Evolutionary conservation across 2,329 filamentous ascomycete species (phyloP), one percentile per base, ranked within the genome.

Genomic region (Neonectria neomacrospora): DNA sequence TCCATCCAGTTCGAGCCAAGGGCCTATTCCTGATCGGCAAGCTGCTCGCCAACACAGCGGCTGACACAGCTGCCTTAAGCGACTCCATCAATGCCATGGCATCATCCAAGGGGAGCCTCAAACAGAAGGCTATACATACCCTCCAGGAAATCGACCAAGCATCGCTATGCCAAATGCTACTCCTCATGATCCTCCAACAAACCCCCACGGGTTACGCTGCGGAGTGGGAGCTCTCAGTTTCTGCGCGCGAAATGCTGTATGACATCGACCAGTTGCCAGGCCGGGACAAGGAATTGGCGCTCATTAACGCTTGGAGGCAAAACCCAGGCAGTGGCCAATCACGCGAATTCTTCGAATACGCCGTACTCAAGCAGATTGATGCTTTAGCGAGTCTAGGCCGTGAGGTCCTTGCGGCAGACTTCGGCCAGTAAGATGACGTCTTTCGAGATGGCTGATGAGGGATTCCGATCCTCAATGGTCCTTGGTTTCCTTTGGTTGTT

Each of bases 1-100:
- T 86, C 68, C 80, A 83, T 50, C 80, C 81, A 0, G 77, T 79
- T 26, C 79, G 87, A 23, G 76, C 86, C 28, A 86, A 85, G 70
- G 80, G 81, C 11, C 71, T 88, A 11, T 77, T 87, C 55, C 78
- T 82, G 48, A 75, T 88, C 16, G 82, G 82, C 47, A 85, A 85
- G 64, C 75, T 87, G 2, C 74, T 89, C 6, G 80, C 82, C 63
- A 80, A 85, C 61, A 84, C 83, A 0, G 82, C 82, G 0, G 78
- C 82, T 7, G 74, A 77, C 12, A 78, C 77, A 3, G 74, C 73
- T 20, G 75, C 67, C 34, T 67, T 76, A 9, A 67, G 61, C 37
- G 69, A 63, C 37, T 67, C 67, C 52, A 65, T 72, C 22, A 72
- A 76, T 47, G 67, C 70, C 16, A 70, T 70, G 45, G 64, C 76